phyloP scores from a whole-genome alignment of 768 basidiomycete genomes.

The Boletus vinaceobasis region DNA sequence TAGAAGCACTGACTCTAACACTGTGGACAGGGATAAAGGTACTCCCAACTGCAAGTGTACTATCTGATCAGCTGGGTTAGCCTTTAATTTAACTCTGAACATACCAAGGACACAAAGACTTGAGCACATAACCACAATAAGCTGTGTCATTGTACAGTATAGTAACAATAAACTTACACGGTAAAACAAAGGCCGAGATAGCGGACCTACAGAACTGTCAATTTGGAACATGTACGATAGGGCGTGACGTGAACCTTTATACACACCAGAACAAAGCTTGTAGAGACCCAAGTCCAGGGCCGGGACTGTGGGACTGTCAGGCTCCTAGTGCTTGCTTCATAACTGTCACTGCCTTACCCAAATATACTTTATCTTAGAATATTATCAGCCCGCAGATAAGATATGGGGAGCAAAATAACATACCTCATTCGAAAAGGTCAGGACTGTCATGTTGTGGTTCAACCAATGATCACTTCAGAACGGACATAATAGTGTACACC shows the following conservation, averaged over 20 bases:
- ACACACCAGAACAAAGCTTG: neutral
- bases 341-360: no score
- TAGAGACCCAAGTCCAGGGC: neutral
- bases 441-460: neutral
- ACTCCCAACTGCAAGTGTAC: neutral
- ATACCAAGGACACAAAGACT: neutral
- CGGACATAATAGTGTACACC: no score
- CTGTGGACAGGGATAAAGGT: neutral
- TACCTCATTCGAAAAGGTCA: neutral
- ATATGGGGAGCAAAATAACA: neutral
- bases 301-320: neutral
- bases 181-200: neutral
- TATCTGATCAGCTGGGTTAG: neutral
- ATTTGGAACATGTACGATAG: no score
- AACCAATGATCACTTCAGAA: no score
- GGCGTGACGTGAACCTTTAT: no score
- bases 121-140: neutral
- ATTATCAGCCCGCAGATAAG: no score
- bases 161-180: neutral
- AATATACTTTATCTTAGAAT: no score
- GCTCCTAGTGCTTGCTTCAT: no score
- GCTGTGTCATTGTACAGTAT: neutral
- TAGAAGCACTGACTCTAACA: neutral
- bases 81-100: neutral
- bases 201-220: no score